These are phyloP conservation scores for Tetrastigma voinierianum DNA, from an alignment of 164 flowering plant genomes.

Conservation along the genomic window DNA sequence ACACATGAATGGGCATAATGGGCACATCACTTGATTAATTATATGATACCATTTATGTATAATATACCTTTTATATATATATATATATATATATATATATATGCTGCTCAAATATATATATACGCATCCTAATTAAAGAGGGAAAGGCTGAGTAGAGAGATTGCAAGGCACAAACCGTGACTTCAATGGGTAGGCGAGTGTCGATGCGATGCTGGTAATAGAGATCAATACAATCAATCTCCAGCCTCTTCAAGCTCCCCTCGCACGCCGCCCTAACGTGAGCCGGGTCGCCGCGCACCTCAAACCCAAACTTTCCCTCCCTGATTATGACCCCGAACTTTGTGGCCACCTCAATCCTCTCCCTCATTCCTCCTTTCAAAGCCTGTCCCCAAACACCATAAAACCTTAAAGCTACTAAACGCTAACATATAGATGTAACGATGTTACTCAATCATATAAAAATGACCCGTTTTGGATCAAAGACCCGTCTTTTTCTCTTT, in stretches of 20 bases:
- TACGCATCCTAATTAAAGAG: too few species aligned
- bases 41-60: too few species aligned
- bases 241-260: conserved; percentile 22
- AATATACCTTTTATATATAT: too few species aligned
- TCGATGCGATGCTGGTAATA: conserved; percentile 22
- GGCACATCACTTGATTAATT: too few species aligned
- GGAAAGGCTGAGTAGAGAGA: too few species aligned
- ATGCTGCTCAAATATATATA: too few species aligned
- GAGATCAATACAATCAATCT: conserved; percentile 20
- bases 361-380: conserved; percentile 22
- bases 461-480: too few species aligned
- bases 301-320: conserved; percentile 8
- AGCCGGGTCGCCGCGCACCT: conserved; percentile 16
- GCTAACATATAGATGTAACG: neutral
- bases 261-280: conserved; percentile 20
- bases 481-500: too few species aligned
- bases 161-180: conserved; percentile 22
- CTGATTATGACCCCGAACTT: conserved; percentile 14
- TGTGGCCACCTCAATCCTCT: conserved; percentile 24
- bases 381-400: conserved; percentile 14
- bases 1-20: too few species aligned
- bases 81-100: too few species aligned
- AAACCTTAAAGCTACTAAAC: neutral
- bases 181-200: conserved; percentile 20
- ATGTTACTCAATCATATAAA: too few species aligned